These are phyloP conservation scores for Polyporus tsugae DNA, from an alignment of 1,284 basidiomycete species.

Conservation along the genomic window DNA sequence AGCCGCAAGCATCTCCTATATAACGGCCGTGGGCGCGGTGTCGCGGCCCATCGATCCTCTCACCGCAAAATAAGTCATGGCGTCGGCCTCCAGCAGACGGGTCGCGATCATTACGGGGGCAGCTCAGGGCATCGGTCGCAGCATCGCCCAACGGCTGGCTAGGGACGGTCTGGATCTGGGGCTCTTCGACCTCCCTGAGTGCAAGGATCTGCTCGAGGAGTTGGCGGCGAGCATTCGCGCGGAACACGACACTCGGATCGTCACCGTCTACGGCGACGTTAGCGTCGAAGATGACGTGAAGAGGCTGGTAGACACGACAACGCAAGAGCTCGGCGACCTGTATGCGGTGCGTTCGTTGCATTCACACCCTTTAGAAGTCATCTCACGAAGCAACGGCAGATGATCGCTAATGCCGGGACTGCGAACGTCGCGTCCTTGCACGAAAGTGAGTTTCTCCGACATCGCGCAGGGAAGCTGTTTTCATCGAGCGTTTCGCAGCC, in stretches of 20 bases:
- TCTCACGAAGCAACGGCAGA: conserved; percentile 14
- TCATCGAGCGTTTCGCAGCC: conserved; percentile 17
- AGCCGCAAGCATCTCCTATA: neutral
- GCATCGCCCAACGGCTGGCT: conserved; percentile 39
- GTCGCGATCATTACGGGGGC: conserved; percentile 33
- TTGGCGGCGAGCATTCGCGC: conserved; percentile 34
- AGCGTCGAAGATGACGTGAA: conserved; percentile 42
- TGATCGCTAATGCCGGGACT: conserved; percentile 32
- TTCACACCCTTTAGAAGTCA: too few species aligned
- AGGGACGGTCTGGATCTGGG: conserved; percentile 41
- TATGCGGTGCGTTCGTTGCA: conserved; percentile 20
- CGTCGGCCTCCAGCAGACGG: conserved; percentile 16
- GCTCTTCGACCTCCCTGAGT: conserved; percentile 39
- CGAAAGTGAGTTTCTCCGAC: conserved; percentile 18
- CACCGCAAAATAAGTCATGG: neutral
- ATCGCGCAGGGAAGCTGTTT: neutral
- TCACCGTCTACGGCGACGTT: conserved; percentile 41
- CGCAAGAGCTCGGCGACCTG: conserved; percentile 41
- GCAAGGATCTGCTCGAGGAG: conserved; percentile 30
- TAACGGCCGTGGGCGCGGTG: neutral
- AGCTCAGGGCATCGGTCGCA: conserved; percentile 37
- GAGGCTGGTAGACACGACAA: conserved; percentile 39
- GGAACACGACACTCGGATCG: conserved; percentile 28
- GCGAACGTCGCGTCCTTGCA: conserved; percentile 30
- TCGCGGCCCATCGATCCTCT: neutral